A percentile compares a stretch with the other conserved stretches of the same genome.
These are phyloP conservation scores for Rhynchospora pubera DNA, from an alignment of 176 grass and related monocot genomes.

Conservation along the genomic window DNA sequence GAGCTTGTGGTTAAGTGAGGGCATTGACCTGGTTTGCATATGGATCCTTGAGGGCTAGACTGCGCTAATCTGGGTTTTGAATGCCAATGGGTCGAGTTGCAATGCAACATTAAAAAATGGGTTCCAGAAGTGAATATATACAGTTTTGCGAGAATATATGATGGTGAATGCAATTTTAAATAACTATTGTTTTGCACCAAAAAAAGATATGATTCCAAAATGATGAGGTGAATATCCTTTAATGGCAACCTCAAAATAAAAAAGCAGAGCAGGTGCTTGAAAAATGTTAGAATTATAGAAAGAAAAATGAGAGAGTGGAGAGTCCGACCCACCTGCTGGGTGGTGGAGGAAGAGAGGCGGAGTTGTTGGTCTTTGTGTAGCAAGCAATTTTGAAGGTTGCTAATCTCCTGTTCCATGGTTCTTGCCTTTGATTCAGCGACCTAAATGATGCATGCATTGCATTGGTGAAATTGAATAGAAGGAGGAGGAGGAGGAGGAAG, in stretches of 20 bases:
- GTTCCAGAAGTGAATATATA: no score
- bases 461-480: no score
- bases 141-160: not conserved
- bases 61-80: not conserved
- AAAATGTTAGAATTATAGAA: not conserved
- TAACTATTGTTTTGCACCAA: not conserved
- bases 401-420: constrained; percentile 72
- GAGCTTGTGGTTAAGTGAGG: not conserved
- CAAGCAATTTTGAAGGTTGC: constrained; percentile 57
- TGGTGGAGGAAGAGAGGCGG: constrained; percentile 17
- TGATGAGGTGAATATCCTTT: not conserved
- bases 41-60: not conserved
- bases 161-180: not conserved
- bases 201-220: not conserved
- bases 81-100: not conserved
- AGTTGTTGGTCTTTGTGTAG: constrained; percentile 59
- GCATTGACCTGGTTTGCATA: not conserved
- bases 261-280: not conserved
- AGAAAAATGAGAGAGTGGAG: not conserved
- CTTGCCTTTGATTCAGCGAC: constrained; percentile 51
- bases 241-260: not conserved
- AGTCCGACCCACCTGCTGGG: constrained; percentile 52
- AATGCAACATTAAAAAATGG: not conserved
- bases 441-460: constrained; percentile 21
- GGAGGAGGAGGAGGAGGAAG: no score